phyloP scores from a whole-genome alignment of 495 filamentous ascomycete genomes.

The Neurospora sp. region DNA sequence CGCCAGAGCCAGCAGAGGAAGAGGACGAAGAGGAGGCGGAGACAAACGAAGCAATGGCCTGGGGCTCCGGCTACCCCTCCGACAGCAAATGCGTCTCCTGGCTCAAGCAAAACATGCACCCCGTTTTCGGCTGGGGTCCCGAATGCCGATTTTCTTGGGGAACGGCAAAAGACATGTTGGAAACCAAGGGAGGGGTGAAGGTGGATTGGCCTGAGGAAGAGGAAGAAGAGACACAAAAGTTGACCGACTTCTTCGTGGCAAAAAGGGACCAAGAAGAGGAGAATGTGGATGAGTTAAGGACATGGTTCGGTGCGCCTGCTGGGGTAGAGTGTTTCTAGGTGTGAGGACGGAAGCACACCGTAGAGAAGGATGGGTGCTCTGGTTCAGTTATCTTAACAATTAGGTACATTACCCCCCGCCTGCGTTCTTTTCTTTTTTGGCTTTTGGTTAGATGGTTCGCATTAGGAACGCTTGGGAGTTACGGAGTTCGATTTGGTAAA shows the following conservation, averaged over 20 bases:
- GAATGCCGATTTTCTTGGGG: conserved; percentile 94
- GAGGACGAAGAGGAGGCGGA: conserved; percentile 14
- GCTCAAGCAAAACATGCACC: conserved; percentile 79
- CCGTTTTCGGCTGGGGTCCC: conserved; percentile 87
- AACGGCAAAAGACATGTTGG: conserved; percentile 86
- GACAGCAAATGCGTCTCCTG: conserved; percentile 73
- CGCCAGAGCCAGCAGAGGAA: conserved; percentile 12
- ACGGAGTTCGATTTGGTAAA: background rate
- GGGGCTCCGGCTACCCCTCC: conserved; percentile 91
- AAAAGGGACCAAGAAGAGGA: conserved; percentile 24
- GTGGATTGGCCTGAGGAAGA: conserved; percentile 80
- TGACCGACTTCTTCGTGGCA: conserved; percentile 64
- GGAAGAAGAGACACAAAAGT: conserved; percentile 48
- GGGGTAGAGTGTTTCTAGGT: conserved; percentile 46
- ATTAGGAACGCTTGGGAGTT: background rate
- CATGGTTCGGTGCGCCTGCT: conserved; percentile 54
- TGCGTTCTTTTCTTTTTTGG: background rate
- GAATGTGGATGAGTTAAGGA: conserved; percentile 43
- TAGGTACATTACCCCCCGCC: too few species aligned
- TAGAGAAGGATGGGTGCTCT: too few species aligned
- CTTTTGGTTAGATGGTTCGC: background rate
- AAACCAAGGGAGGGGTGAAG: conserved; percentile 48
- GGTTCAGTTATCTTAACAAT: too few species aligned
- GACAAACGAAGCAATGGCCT: conserved; percentile 26
- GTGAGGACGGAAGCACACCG: too few species aligned